Percentiles rank a stretch among this genome's conserved stretches.
Evolutionary conservation across 139 green algal species (phyloP).

Genomic region (Prasinococcaceae sp.): DNA sequence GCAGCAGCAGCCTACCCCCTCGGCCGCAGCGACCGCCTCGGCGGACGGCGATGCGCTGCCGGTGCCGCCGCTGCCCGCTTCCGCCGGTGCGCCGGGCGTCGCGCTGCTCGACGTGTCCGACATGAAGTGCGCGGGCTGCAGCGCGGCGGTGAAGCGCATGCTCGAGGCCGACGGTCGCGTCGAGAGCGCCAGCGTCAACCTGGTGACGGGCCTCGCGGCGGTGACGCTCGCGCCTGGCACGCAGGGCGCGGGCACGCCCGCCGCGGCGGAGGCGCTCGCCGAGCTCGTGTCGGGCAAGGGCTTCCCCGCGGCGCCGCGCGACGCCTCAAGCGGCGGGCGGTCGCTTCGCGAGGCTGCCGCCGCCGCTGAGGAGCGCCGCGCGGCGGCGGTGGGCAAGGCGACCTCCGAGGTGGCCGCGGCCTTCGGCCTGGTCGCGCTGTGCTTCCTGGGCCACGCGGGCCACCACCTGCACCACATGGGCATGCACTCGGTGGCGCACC

Average conservation of each 20-base stretch:
- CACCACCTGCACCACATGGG: slow-evolving; percentile 37
- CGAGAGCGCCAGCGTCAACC: slow-evolving; percentile 41
- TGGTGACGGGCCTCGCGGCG: slow-evolving; percentile 50
- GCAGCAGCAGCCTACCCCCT: too few species aligned
- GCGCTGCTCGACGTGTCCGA: slow-evolving; percentile 43
- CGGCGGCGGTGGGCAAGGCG: slow-evolving; percentile 35
- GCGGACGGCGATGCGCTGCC: too few species aligned
- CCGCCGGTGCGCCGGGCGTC: too few species aligned
- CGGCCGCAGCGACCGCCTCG: too few species aligned
- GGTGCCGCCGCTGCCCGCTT: neutral
- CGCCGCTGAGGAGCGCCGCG: slow-evolving; percentile 20
- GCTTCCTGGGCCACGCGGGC: slow-evolving; percentile 66
- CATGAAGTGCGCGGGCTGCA: slow-evolving; percentile 65
- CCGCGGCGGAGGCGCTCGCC: slow-evolving; percentile 18
- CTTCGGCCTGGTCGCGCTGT: slow-evolving; percentile 55
- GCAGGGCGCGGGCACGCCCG: neutral
- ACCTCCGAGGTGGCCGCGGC: slow-evolving; percentile 45
- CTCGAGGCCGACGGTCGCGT: slow-evolving; percentile 33
- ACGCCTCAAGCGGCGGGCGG: slow-evolving; percentile 15
- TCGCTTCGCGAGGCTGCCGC: slow-evolving; percentile 12
- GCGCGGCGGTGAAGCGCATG: slow-evolving; percentile 44
- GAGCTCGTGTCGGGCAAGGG: slow-evolving; percentile 44
- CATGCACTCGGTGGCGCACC: slow-evolving; percentile 44
- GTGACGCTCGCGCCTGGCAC: slow-evolving; percentile 27
- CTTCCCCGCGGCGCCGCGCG: slow-evolving; percentile 42